A percentile compares a stretch with the other conserved stretches of the same genome.
Conservation (phyloP, 768 basidiomycete genomes). For the Gloeophyllum trabeum region DNA sequence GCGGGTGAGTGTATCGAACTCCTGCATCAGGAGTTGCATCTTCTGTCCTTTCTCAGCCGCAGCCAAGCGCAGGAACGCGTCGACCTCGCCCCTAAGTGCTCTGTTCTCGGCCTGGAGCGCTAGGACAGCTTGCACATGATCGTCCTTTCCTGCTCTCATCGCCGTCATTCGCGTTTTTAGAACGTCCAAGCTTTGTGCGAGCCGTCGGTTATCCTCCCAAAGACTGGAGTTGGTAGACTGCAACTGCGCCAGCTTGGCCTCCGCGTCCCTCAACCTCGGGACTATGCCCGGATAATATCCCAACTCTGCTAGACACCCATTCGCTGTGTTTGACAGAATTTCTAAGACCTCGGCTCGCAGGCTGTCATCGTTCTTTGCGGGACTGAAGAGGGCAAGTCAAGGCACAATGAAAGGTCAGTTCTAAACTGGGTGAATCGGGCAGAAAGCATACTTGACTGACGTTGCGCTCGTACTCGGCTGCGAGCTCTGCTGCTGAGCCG, state of each 20-base stretch:
- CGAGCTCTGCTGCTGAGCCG: no score
- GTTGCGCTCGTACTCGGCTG: no score
- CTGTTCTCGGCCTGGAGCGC: slow-evolving; percentile 17
- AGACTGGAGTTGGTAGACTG: slow-evolving; percentile 18
- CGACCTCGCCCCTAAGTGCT: slow-evolving; percentile 11
- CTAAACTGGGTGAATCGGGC: no score
- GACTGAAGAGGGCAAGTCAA: no score
- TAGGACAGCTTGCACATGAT: slow-evolving; percentile 10
- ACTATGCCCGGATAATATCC: slow-evolving; percentile 34
- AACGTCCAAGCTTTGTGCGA: slow-evolving; percentile 15
- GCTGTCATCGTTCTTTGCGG: slow-evolving; percentile 1
- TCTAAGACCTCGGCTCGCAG: slow-evolving; percentile 28
- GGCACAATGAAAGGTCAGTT: no score
- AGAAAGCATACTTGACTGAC: no score
- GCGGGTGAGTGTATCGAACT: no score
- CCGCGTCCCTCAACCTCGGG: slow-evolving; percentile 20
- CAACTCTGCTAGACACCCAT: slow-evolving; percentile 32
- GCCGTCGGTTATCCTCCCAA: slow-evolving; percentile 26
- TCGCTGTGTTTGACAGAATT: slow-evolving; percentile 31
- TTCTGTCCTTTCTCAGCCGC: neutral
- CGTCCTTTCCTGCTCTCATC: slow-evolving; percentile 8
- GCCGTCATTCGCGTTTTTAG: slow-evolving; percentile 20
- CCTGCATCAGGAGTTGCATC: no score
- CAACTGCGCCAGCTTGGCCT: slow-evolving; percentile 17
- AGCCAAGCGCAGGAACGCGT: slow-evolving; percentile 3